Percentiles rank a stretch among this genome's conserved stretches.
phyloP scores from a whole-genome alignment of 441 rosid species.

The Gossypium aridum region DNA sequence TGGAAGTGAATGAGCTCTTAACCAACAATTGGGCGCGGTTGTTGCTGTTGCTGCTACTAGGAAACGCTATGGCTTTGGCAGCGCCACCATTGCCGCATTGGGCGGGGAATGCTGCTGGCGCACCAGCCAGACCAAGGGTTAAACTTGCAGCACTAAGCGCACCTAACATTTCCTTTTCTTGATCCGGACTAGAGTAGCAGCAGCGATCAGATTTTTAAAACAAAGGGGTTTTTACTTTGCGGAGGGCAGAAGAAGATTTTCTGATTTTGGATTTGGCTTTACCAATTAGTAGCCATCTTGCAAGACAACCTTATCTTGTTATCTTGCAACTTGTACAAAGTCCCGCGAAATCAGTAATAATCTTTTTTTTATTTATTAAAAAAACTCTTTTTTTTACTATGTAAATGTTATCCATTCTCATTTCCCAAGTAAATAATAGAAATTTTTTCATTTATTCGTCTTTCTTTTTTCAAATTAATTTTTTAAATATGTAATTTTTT shows the following conservation, averaged over 20 bases:
- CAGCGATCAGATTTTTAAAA: not conserved
- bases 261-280: not conserved
- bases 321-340: not conserved
- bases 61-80: constrained; percentile 15
- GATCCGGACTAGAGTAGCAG: not conserved
- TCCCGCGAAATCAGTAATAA: not conserved
- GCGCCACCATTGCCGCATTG: not conserved
- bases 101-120: constrained; percentile 8
- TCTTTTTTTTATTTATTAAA: not conserved
- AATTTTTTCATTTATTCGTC: no score
- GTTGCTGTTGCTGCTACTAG: not conserved
- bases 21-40: not conserved
- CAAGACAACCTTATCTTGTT: constrained; percentile 11
- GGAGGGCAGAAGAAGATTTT: not conserved
- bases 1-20: not conserved
- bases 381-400: no score
- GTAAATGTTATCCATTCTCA: no score
- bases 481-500: no score
- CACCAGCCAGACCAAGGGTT: constrained; percentile 1
- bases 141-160: not conserved
- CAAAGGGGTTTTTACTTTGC: not conserved
- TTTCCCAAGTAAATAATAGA: no score
- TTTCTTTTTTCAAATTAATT: no score
- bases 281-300: not conserved
- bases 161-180: constrained; percentile 2